A percentile compares a stretch with the other conserved stretches of the same genome.
phyloP scores from a whole-genome alignment of 306 rosid species.

The Betula pendula region DNA sequence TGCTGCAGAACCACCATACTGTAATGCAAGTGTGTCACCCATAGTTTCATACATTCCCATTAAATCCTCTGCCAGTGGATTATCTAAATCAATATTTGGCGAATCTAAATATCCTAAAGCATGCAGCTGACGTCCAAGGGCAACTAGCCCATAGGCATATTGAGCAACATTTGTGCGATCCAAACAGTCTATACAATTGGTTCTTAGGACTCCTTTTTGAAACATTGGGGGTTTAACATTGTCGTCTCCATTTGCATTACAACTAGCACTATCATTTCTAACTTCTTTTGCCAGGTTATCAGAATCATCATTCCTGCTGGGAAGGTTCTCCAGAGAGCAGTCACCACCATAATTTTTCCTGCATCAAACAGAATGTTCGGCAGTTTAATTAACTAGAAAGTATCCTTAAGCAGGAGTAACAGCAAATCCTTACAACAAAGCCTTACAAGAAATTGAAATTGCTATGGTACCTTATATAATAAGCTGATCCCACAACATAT shows the following conservation, averaged over 20 bases:
- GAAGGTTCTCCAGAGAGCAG: conserved; percentile 41
- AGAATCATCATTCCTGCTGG: conserved; percentile 39
- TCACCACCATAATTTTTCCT: conserved; percentile 48
- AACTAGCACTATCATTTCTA: conserved; percentile 27
- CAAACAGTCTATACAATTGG: conserved; percentile 96
- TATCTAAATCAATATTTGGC: conserved; percentile 58
- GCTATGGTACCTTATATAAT: background rate
- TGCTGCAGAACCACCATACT: conserved; percentile 98
- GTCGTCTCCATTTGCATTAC: conserved; percentile 34
- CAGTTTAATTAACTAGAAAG: conserved; percentile 7
- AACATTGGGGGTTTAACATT: conserved; percentile 40
- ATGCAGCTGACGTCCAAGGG: conserved; percentile 74
- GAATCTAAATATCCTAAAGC: conserved; percentile 61
- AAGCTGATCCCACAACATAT: conserved; percentile 6
- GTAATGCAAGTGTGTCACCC: conserved; percentile 91
- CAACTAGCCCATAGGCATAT: conserved; percentile 80
- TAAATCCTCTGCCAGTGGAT: conserved; percentile 76
- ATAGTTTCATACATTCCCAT: conserved; percentile 82
- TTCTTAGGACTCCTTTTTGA: conserved; percentile 88
- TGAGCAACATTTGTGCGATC: conserved; percentile 99
- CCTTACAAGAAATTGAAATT: background rate
- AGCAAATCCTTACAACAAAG: background rate
- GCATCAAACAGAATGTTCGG: conserved; percentile 34
- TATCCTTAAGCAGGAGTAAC: conserved; percentile 11
- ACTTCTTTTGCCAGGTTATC: conserved; percentile 43